Base-by-base conservation (phyloP, 192 early-diverging fungal genomes). In the Chytriomyces sp. region DNA sequence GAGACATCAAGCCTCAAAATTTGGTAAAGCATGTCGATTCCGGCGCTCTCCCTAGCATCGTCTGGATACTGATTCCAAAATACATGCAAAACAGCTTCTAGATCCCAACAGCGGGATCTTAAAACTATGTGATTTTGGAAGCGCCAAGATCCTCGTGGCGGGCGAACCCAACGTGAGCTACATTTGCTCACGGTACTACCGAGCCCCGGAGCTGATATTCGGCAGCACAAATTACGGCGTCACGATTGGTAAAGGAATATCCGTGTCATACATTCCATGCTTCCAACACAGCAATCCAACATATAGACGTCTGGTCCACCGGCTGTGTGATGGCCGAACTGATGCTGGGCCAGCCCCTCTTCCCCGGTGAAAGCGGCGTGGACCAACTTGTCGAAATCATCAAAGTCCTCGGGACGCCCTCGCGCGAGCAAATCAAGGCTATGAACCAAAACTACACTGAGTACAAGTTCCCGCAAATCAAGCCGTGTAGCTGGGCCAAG, bases 371-470 rank as follows among this genome's bases (percentile, higher is more conserved):
- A 81, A 93, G 92, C 65, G 94, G 95, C 53, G 95, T 99, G 39
- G 97, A 99, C 75, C 97, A 99, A 76, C 85, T 99, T 32, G 97
- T 99, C 28, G 97, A 99, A 81, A 99, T 99, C 77, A 99, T 99
- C 86, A 99, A 99, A 85, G 93, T 98, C 14, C 85, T 99, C 26
- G 97, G 97, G 52, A 99, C 96, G 26, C 97, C 96, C n/a, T 91
- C 94, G 40, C 88, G 90, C 64, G 96, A 99, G 70, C 95, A 99
- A 81, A 98, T 99, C 74, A 90, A 91, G 73, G 88, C 89, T 19
- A 98, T 99, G 97, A 99, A 99, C 82, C 93, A 92, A 53, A 94
- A 95, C 84, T 99, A 99, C 79, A 93, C 92, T 74, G 97, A 99
- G 77, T 96, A 97, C 85, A 96, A 95, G 80, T 99, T 99, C 81